phyloP scores from a whole-genome alignment of 164 flowering plant species.

The Tinospora cordifolia region DNA sequence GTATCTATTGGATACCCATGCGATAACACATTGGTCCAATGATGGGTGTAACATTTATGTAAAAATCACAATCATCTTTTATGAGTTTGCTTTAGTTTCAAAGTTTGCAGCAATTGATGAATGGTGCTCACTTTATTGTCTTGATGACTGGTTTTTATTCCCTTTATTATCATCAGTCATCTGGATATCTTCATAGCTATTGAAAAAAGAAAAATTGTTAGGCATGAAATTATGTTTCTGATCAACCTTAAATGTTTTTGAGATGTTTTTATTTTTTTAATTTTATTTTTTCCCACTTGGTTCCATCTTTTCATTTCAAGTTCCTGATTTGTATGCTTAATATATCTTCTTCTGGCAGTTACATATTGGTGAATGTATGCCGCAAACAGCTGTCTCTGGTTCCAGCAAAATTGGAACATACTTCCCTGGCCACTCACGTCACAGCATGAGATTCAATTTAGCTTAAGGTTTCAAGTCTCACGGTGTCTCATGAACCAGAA shows the following conservation, averaged over 20 bases:
- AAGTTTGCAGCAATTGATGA: too few relatives aligned
- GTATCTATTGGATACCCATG: too few relatives aligned
- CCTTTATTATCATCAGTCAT: too few relatives aligned
- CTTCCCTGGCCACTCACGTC: neutral
- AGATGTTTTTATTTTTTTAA: neutral
- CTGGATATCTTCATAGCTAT: neutral
- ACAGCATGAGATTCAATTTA: neutral
- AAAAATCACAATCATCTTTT: too few relatives aligned
- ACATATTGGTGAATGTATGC: neutral
- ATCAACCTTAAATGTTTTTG: neutral
- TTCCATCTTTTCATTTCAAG: neutral
- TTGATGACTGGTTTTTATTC: neutral
- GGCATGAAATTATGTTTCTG: neutral
- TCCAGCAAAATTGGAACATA: slow-evolving; percentile 1
- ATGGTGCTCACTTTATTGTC: too few relatives aligned
- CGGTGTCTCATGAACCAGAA: slow-evolving; percentile 4
- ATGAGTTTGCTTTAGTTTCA: too few relatives aligned
- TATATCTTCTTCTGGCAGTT: slow-evolving; percentile 4
- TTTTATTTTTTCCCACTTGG: neutral
- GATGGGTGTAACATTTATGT: too few relatives aligned
- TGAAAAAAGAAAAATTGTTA: neutral
- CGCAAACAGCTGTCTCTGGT: slow-evolving; percentile 3
- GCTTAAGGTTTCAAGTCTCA: neutral
- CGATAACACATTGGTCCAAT: too few relatives aligned
- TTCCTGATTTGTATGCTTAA: neutral